These are phyloP conservation scores for Fusarium sterilihyphosum DNA, from an alignment of 2,329 filamentous ascomycete species.

Conservation along the genomic window DNA sequence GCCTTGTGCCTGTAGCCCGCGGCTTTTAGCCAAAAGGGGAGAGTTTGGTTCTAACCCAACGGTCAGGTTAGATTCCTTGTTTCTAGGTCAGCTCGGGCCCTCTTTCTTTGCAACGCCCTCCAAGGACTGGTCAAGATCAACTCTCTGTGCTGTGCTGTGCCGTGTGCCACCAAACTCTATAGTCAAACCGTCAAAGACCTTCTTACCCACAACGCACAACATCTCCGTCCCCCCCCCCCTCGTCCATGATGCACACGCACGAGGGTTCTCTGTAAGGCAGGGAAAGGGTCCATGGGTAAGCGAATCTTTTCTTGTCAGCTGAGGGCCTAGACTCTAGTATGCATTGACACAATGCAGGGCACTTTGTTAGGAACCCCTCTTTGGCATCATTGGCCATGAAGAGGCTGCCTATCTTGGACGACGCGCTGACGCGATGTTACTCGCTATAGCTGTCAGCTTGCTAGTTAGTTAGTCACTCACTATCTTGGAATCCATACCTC, in stretches of 20 bases:
- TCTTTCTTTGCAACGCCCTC: background rate
- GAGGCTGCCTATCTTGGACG: background rate
- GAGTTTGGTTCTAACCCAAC: background rate
- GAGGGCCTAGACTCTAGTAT: constrained; percentile 1
- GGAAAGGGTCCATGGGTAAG: background rate
- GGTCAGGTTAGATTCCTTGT: background rate
- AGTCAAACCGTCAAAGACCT: background rate
- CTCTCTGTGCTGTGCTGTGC: background rate
- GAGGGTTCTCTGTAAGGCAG: background rate
- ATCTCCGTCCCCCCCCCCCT: background rate
- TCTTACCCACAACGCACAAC: background rate
- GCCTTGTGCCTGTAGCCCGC: background rate
- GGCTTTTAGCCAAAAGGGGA: background rate
- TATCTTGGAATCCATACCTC: constrained; percentile 15
- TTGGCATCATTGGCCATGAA: background rate
- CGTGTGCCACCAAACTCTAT: constrained; percentile 15
- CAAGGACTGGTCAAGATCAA: background rate
- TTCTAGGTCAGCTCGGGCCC: background rate
- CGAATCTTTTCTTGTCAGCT: background rate
- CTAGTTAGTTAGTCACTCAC: background rate
- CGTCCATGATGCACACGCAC: background rate
- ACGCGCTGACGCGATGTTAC: background rate
- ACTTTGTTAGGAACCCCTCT: background rate
- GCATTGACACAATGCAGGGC: background rate
- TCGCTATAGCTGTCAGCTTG: background rate